Conservation (phyloP, 345 rosid species). For the Anastatica hierochuntica region DNA sequence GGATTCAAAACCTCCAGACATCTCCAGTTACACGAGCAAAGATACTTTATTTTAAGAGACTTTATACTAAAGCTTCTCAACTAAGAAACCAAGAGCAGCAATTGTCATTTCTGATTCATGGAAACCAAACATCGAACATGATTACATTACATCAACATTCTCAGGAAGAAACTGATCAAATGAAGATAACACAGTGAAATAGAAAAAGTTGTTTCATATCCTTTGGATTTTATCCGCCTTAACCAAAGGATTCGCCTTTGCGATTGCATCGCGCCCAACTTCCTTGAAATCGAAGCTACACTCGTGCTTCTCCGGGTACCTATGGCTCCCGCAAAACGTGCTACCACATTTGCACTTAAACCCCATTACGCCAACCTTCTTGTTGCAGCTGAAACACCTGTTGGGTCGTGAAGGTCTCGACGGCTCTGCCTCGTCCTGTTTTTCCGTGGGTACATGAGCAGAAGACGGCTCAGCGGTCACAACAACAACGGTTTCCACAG, state of each 20-base stretch:
- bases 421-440: conserved; percentile 14
- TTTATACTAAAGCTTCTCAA: no score
- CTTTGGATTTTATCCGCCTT: conserved; percentile 58
- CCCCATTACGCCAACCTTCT: conserved; percentile 61
- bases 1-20: no score
- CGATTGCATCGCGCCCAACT: conserved; percentile 46
- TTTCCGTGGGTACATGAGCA: neutral
- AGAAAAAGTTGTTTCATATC: conserved; percentile 26
- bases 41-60: no score
- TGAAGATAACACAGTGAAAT: neutral
- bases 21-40: no score
- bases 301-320: conserved; percentile 63
- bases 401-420: conserved; percentile 18
- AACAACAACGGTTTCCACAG: conserved; percentile 3
- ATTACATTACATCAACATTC: conserved; percentile 17
- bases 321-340: conserved; percentile 56
- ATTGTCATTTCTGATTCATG: conserved; percentile 4
- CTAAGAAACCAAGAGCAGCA: conserved; percentile 2
- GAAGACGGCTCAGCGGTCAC: conserved; percentile 10
- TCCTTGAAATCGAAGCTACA: conserved; percentile 68
- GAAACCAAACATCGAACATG: conserved; percentile 24
- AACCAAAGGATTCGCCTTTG: conserved; percentile 55
- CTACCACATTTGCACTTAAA: conserved; percentile 69
- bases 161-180: conserved; percentile 1
- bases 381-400: conserved; percentile 50